Evolutionary conservation across 2,329 filamentous ascomycete genomes (phyloP), one percentile per base, ranked within the genome.

Genomic region (Nigrospora oryzae): DNA sequence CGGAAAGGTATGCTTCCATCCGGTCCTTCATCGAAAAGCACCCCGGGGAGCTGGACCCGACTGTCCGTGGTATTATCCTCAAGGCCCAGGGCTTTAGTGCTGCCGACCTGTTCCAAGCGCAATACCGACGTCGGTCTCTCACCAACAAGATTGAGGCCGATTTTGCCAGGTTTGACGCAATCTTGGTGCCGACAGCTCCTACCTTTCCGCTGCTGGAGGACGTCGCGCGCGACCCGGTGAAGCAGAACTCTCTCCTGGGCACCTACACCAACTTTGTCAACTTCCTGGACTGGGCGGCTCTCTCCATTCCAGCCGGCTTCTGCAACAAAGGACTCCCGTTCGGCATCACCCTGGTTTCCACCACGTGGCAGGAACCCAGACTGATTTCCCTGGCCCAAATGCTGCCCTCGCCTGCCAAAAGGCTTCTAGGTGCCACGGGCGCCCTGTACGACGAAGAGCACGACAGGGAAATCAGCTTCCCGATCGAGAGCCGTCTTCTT

Each of bases 261-360:
- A 71, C 67, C 17, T 81, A 79, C 46, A 79, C 77, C 0, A 78
- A 81, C 53, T 80, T 75, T 53, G 79, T 71, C 14, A 82, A 82
- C 51, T 74, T 82, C 28, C 57, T 82, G 15, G 77, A 82, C 56
- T 66, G 79, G 52, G 72, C 70, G 35, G 75, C 71, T 3, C 52
- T 77, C 11, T 67, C 73, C 1, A 64, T 79, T n/a, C 74, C 75
- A 2, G 75, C 75, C 1, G 70, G 70, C 2, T 66, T 64, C 33
- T 48, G 63, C 1, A 33, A 51, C 0, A 61, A 66, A 32, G 62
- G 61, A 0, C 52, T 67, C 7, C 64, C 65, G 1, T 67, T 68
- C 43, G 63, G 65, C 1, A 48, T 68, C 7, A 67, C 65, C 0
- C 47, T 68, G 2, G 64, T 68, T 6, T 60, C 63, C 3, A 59